Evolutionary conservation across 257 asterid species (phyloP).

Genomic region (Pogostemon cablin): DNA sequence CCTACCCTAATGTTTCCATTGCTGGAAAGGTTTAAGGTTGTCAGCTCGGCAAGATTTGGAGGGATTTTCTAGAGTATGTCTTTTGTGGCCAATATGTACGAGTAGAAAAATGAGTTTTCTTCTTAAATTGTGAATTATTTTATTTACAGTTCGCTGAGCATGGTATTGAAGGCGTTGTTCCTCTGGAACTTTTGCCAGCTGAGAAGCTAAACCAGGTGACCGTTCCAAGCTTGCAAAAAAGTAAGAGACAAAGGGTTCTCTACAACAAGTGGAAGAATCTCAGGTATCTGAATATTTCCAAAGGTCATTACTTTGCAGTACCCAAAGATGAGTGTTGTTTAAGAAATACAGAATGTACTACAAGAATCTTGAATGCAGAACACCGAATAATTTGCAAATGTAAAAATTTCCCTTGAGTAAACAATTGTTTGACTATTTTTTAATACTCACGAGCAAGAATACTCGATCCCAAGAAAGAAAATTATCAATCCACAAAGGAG

Average conservation of each 20-base stretch:
- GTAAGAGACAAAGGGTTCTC: constrained; percentile 69
- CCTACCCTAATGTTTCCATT: constrained; percentile 29
- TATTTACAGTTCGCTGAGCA: constrained; percentile 84
- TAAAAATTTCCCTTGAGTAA: no score
- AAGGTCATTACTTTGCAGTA: not conserved
- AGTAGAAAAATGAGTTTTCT: constrained; percentile 8
- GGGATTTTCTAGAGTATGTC: constrained; percentile 87
- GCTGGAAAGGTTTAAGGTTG: constrained; percentile 95
- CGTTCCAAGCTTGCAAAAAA: constrained; percentile 82
- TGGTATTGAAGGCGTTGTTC: constrained; percentile 97
- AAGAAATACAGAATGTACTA: constrained; percentile 13
- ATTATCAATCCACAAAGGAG: no score
- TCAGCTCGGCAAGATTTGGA: constrained; percentile 98
- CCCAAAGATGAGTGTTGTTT: not conserved
- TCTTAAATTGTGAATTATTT: constrained; percentile 4
- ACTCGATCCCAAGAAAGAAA: no score
- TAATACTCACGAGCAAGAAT: no score
- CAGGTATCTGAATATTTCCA: constrained; percentile 50
- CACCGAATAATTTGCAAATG: not conserved
- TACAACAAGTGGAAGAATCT: constrained; percentile 69
- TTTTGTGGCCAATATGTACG: constrained; percentile 11
- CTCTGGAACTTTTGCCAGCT: constrained; percentile 75
- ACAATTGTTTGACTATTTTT: no score
- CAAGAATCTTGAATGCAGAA: constrained; percentile 3
- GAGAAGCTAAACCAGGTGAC: constrained; percentile 78